Conservation (phyloP, 106 monocot species). For the Platanthera zijinensis region DNA sequence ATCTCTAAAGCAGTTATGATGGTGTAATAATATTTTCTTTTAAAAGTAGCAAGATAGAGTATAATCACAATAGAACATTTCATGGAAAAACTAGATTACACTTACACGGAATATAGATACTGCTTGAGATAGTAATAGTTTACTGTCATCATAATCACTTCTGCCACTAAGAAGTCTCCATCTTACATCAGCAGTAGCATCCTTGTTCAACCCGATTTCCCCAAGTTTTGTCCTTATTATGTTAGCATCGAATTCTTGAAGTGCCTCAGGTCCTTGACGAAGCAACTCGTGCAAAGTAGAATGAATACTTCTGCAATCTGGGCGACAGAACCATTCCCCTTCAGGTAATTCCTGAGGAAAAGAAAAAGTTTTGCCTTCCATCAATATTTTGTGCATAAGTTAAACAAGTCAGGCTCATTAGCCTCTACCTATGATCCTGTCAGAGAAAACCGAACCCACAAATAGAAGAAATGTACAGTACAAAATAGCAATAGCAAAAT, state of each 20-base stretch:
- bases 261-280: conserved; percentile 29
- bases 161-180: conserved; percentile 85
- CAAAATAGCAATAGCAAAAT: background rate
- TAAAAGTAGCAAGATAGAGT: background rate
- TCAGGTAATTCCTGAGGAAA: conserved; percentile 69
- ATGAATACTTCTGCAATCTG: conserved; percentile 63
- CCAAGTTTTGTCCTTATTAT: conserved; percentile 53
- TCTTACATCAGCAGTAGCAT: conserved; percentile 41
- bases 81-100: background rate
- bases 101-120: conserved; percentile 86
- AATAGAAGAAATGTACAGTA: background rate
- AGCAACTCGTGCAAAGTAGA: conserved; percentile 48
- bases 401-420: background rate
- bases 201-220: conserved; percentile 35
- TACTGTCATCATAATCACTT: conserved; percentile 39
- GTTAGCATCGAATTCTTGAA: conserved; percentile 34
- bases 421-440: background rate
- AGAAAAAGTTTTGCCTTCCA: background rate
- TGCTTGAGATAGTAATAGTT: conserved; percentile 70
- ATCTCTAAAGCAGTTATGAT: background rate
- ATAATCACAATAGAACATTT: conserved; percentile 5
- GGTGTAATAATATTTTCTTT: background rate
- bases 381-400: background rate
- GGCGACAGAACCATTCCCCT: conserved; percentile 77
- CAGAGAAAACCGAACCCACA: background rate